These are phyloP conservation scores for Puccinia polysora DNA, from an alignment of 1,284 basidiomycete species.

Conservation along the genomic window DNA sequence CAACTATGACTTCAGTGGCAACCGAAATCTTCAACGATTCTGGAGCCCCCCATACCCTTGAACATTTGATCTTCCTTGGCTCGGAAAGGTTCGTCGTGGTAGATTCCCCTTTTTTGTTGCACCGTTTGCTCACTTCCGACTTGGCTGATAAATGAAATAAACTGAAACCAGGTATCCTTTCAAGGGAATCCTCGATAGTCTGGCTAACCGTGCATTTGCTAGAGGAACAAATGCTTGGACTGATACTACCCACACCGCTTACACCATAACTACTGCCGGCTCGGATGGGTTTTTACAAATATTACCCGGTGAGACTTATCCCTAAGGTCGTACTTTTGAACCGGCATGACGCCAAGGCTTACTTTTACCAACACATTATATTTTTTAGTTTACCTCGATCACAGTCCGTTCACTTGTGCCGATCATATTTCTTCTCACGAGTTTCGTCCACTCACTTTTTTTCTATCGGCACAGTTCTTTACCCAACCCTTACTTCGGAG, in stretches of 20 bases:
- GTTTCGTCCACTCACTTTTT: not conserved
- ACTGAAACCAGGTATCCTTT: slow-evolving; percentile 62
- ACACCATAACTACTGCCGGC: slow-evolving; percentile 93
- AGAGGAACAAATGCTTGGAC: slow-evolving; percentile 68
- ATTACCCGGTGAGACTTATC: slow-evolving; percentile 59
- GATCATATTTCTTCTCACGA: not conserved
- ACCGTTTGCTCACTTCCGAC: not conserved
- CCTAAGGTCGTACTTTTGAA: not conserved
- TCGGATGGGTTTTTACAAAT: slow-evolving; percentile 91
- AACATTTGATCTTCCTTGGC: slow-evolving; percentile 89
- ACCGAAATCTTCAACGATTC: slow-evolving; percentile 77
- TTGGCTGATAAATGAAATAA: not conserved
- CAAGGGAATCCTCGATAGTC: slow-evolving; percentile 92
- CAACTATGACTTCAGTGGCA: slow-evolving; percentile 21
- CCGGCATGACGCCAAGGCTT: not conserved
- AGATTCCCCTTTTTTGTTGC: slow-evolving; percentile 44
- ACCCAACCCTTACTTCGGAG: slow-evolving; percentile 85
- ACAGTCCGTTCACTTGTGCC: slow-evolving; percentile 53
- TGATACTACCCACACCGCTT: slow-evolving; percentile 62
- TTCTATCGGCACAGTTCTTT: slow-evolving; percentile 62
- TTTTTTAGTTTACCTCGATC: slow-evolving; percentile 75
- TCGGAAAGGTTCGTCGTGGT: slow-evolving; percentile 66
- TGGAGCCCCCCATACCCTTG: slow-evolving; percentile 87
- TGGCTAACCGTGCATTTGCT: slow-evolving; percentile 92
- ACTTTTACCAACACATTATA: not conserved